phyloP scores from a whole-genome alignment of 177 flowering plant species.

The Vitis hybrid region DNA sequence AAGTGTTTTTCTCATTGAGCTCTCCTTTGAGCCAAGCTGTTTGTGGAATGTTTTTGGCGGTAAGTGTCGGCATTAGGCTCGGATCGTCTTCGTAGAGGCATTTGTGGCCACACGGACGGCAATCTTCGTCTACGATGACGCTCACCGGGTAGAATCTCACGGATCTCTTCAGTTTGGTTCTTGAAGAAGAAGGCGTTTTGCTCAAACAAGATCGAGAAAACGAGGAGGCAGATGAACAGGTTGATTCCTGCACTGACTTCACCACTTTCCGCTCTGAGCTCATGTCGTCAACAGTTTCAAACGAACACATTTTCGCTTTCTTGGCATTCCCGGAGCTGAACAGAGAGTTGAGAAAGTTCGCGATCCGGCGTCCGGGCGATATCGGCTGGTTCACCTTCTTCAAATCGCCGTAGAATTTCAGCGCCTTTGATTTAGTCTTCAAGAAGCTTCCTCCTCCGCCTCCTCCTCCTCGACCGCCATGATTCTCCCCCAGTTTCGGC shows the following conservation, averaged over 20 bases:
- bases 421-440: constrained; percentile 45
- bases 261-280: constrained; percentile 25
- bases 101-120: constrained; percentile 30
- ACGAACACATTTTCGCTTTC: constrained; percentile 34
- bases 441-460: constrained; percentile 27
- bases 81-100: constrained; percentile 28
- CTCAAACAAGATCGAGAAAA: constrained; percentile 41
- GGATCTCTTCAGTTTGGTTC: constrained; percentile 31
- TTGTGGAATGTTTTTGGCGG: constrained; percentile 10
- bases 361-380: constrained; percentile 55
- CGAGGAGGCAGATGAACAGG: constrained; percentile 21
- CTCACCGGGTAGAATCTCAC: constrained; percentile 47
- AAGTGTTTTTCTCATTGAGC: background rate
- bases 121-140: constrained; percentile 40
- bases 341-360: constrained; percentile 48
- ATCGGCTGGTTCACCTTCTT: constrained; percentile 58
- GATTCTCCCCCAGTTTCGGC: too few relatives aligned
- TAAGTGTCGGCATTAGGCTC: constrained; percentile 16
- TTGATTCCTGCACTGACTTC: constrained; percentile 19
- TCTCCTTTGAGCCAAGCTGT: constrained; percentile 1
- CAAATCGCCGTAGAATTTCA: constrained; percentile 51
- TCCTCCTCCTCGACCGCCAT: background rate
- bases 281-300: constrained; percentile 25
- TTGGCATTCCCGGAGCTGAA: constrained; percentile 39
- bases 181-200: constrained; percentile 34